Evolutionary conservation across 2,329 filamentous ascomycete species (phyloP), one percentile per base, ranked within the genome.

Genomic region (Colletotrichum lindemuthianum): DNA sequence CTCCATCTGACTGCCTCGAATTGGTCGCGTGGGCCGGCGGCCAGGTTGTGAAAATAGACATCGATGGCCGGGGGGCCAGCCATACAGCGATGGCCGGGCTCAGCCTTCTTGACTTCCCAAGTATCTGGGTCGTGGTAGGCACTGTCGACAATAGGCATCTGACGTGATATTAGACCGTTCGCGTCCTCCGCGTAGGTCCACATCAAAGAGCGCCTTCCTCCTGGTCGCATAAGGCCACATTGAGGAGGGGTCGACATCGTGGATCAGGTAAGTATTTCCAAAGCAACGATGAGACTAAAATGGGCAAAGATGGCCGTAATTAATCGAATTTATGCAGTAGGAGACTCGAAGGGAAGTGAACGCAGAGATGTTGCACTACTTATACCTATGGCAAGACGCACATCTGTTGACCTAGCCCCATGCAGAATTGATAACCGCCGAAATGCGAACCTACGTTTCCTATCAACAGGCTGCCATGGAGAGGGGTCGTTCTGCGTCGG

Each of bases 11-110:
- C n/a, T 33, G 50, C 50, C 13, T 47, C 33, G 33, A 60, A 49
- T 15, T 41, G 41, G 43, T 49, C 58, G 4, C 33, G 50, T 8
- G 34, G 3, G 33, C 41, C 34, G 16, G 49, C 12, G 40, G 13
- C 43, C 15, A 40, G 13, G 50, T 48, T 55, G 9, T 60, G 13
- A 41, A 50, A 60, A 24, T 48, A 60, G 2, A 32, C 15, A 15
- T 51, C 48, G 24, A 51, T 51, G 10, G 15, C 34, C 12, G 48
- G 48, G 10, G 48, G 48, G 8, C 48, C 48, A 24, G 48, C 24
- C 10, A 34, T 51, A 12, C 11, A 51, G 15, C 13, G 48, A 13
- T 51, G 10, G 12, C 24, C 24, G 10, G 48, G 48, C 12, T 10
- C n/a, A 34, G 34, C 12, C 24, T 24, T 13, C 15, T 51, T 51